Base-by-base conservation (phyloP, 2,329 filamentous ascomycete species). In the Pseudogymnoascus sp. region DNA sequence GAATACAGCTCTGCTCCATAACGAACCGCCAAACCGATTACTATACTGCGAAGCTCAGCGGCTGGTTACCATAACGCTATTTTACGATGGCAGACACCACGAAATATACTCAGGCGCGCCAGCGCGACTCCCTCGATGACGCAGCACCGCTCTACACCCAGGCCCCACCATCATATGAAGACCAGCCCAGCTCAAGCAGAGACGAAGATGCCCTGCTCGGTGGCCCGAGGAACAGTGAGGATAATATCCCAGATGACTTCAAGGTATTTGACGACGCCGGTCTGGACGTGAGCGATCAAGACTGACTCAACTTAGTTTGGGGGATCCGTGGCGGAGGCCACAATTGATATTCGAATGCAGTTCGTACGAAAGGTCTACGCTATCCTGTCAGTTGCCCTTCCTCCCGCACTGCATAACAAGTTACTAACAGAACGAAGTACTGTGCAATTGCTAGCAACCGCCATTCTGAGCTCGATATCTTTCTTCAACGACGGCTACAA, bases 351-450 rank as follows among this genome's bases (percentile, higher is more conserved):
- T 74, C 90, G 93, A 70, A 96, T 97, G 86, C 90, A 95, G 77
- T 99, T 97, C 77, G 83, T 96, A 71, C 88, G 93, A 77, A 97
- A 97, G 82, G 95, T 99, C 74, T 99, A 99, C 79, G 89, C 92
- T 64, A 99, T 99, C 77, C 83, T 99, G 78, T 85, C 75, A 79
- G 82, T 75, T 35, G 19, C 35, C 42, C 19, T 4, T 38, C 2
- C 7, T 64, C 62, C 46, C 13, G 33, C 61, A 15, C 4, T 26
- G 13, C 15, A 26, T 3, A 31, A 6, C 7, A 17, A 11, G 13
- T 46, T 6, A 19, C 26, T 56, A 50, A 50, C 29, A 35, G 44
- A 37, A 50, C 56, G 15, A 60, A 85, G 83, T 46, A 96, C 95
- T n/a, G 87, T 91, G 61, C 95, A 99, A 76, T 87, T 99, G 62